Percentiles rank a stretch among this genome's conserved stretches.
Conservation (phyloP, 2,329 filamentous ascomycete genomes). For the Elsinoe fawcettii region DNA sequence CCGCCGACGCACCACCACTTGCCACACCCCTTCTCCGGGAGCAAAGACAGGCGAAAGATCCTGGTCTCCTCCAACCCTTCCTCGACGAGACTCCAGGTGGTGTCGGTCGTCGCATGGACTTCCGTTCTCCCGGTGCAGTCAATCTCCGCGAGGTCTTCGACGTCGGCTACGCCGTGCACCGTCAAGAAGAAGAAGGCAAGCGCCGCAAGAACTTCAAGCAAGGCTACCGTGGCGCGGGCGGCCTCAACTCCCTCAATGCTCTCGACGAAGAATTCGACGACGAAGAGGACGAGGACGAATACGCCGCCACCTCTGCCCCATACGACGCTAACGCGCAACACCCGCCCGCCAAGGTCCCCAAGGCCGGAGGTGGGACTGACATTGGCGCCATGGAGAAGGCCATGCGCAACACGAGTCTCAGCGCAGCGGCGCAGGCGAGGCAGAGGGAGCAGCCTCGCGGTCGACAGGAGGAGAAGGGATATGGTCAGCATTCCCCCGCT, state of each 20-base stretch:
- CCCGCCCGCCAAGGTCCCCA: conserved; percentile 59
- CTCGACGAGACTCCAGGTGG: conserved; percentile 51
- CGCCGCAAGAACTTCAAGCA: conserved; percentile 75
- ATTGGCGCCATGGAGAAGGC: conserved; percentile 76
- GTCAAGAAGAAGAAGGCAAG: conserved; percentile 93
- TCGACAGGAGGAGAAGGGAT: conserved; percentile 55
- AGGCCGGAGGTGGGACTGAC: conserved; percentile 46
- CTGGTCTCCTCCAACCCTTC: conserved; percentile 43
- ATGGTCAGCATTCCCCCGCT: conserved; percentile 79
- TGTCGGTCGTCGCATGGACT: conserved; percentile 63
- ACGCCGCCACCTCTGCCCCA: conserved; percentile 50
- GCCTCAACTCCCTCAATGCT: conserved; percentile 58
- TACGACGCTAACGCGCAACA: conserved; percentile 42
- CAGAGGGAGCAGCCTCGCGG: conserved; percentile 44
- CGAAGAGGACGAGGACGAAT: conserved; percentile 58
- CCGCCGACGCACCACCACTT: conserved; percentile 62
- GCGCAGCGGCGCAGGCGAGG: conserved; percentile 55
- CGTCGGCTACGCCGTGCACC: conserved; percentile 93
- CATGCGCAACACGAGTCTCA: conserved; percentile 74
- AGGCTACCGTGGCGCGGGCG: conserved; percentile 54
- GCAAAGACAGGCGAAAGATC: conserved; percentile 40
- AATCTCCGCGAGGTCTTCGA: conserved; percentile 97
- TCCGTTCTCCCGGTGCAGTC: conserved; percentile 88
- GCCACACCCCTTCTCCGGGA: conserved; percentile 55
- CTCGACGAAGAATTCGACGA: conserved; percentile 51